Conservation (phyloP, 192 early-diverging fungal species). For the Paraglomus occultum region DNA sequence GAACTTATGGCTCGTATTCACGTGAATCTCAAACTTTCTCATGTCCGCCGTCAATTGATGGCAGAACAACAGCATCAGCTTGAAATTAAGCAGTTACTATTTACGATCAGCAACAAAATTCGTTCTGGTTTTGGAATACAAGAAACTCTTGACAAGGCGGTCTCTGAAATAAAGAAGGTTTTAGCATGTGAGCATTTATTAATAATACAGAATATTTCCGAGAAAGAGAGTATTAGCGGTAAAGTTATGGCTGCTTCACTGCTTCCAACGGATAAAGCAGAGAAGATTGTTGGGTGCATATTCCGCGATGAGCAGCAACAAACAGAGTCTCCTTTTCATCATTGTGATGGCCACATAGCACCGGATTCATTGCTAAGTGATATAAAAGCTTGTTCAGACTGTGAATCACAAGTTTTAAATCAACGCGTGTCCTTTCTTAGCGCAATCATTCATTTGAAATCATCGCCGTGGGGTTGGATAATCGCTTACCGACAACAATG, state of each 20-base stretch:
- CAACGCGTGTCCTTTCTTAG: neutral
- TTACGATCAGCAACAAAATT: conserved; percentile 38
- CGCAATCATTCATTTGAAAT: neutral
- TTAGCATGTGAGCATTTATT: conserved; percentile 38
- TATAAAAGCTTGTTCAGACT: neutral
- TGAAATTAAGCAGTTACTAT: conserved; percentile 41
- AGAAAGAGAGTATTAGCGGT: no score
- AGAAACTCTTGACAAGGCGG: conserved; percentile 34
- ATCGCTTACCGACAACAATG: conserved; percentile 3
- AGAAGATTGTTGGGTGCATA: no score
- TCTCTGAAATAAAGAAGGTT: conserved; percentile 38
- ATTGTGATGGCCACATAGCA: neutral
- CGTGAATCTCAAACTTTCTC: conserved; percentile 48
- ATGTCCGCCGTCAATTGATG: conserved; percentile 44
- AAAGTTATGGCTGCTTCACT: no score
- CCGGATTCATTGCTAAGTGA: conserved; percentile 30
- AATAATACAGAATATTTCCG: conserved; percentile 32
- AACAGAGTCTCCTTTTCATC: conserved; percentile 32
- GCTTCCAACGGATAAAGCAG: no score
- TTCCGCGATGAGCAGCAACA: conserved; percentile 14
- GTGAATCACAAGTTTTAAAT: neutral
- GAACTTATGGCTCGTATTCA: conserved; percentile 57
- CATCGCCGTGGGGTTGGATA: conserved; percentile 13
- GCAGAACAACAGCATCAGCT: conserved; percentile 36
- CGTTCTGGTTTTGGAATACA: conserved; percentile 36